phyloP scores from a whole-genome alignment of 352 stramenopile genomes.

The Phytophthora palmivora region DNA sequence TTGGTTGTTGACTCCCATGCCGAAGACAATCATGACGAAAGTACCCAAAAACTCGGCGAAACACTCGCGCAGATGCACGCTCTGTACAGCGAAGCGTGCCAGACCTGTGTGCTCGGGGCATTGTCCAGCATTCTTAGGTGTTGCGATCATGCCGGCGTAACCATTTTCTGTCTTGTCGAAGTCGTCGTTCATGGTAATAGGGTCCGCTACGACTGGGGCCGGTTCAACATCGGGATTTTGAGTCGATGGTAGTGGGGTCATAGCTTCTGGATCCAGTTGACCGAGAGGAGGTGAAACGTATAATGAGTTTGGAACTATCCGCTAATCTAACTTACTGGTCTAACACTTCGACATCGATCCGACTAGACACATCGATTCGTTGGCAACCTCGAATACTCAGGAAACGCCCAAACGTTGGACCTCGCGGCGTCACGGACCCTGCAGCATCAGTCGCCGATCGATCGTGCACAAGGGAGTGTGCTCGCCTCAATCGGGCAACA shows the following conservation, averaged over 20 bases:
- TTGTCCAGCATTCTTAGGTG: too few species aligned
- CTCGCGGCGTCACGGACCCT: conserved; percentile 14
- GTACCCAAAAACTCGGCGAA: too few species aligned
- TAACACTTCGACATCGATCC: too few species aligned
- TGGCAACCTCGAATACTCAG: conserved; percentile 24
- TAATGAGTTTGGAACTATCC: conserved; percentile 18
- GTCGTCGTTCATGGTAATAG: conserved; percentile 24
- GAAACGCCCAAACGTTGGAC: conserved; percentile 21
- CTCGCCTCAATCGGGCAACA: conserved; percentile 6
- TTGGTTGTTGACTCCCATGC: too few species aligned
- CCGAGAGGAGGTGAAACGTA: conserved; percentile 13
- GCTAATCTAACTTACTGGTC: too few species aligned
- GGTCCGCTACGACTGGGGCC: conserved; percentile 7
- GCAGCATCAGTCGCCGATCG: conserved; percentile 20
- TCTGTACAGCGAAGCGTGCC: too few species aligned
- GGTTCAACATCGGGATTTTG: conserved; percentile 22
- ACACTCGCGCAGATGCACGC: too few species aligned
- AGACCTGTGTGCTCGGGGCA: too few species aligned
- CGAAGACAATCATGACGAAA: too few species aligned
- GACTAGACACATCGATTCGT: conserved; percentile 8
- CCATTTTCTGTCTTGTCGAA: too few species aligned
- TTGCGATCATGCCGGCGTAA: too few species aligned
- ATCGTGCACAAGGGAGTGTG: neutral
- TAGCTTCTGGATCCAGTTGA: conserved; percentile 10
- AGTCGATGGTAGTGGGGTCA: conserved; percentile 17